A percentile compares a stretch with the other conserved stretches of the same genome.
Conservation (phyloP, 495 filamentous ascomycete genomes). For the Penicillium fimorum region DNA sequence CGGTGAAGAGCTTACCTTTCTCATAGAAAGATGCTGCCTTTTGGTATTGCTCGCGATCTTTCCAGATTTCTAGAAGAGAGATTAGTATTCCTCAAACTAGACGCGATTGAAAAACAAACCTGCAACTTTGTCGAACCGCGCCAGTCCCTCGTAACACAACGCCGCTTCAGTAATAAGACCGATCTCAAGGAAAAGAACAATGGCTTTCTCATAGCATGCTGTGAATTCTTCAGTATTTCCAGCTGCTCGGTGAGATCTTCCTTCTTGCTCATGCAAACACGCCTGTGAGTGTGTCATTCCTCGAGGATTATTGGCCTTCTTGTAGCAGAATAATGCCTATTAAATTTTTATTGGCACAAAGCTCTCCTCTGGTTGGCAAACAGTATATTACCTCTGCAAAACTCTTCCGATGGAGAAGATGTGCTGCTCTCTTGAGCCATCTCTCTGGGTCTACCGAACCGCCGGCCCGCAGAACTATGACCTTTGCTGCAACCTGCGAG, state of each 20-base stretch:
- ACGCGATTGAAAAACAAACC: constrained; percentile 4
- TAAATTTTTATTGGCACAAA: neutral
- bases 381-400: constrained; percentile 13
- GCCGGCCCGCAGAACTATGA: constrained; percentile 13
- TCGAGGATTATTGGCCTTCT: constrained; percentile 13
- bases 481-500: constrained; percentile 12
- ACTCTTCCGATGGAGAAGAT: constrained; percentile 19
- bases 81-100: neutral
- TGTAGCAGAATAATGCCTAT: constrained; percentile 20
- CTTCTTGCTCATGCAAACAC: constrained; percentile 21
- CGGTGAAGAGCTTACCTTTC: constrained; percentile 3
- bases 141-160: constrained; percentile 15
- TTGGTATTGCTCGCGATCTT: constrained; percentile 4
- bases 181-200: constrained; percentile 12
- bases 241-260: constrained; percentile 8
- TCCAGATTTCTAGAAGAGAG: constrained; percentile 12
- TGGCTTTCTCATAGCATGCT: constrained; percentile 14
- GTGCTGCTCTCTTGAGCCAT: constrained; percentile 17
- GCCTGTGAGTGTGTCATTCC: constrained; percentile 17
- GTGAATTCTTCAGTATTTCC: constrained; percentile 9
- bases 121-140: constrained; percentile 15
- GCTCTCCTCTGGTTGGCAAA: neutral
- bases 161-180: constrained; percentile 7
- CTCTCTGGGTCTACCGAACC: constrained; percentile 17
- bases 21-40: constrained; percentile 23